Conservation (phyloP, 2,329 filamentous ascomycete species). For the Trichoderma oligosporum region DNA sequence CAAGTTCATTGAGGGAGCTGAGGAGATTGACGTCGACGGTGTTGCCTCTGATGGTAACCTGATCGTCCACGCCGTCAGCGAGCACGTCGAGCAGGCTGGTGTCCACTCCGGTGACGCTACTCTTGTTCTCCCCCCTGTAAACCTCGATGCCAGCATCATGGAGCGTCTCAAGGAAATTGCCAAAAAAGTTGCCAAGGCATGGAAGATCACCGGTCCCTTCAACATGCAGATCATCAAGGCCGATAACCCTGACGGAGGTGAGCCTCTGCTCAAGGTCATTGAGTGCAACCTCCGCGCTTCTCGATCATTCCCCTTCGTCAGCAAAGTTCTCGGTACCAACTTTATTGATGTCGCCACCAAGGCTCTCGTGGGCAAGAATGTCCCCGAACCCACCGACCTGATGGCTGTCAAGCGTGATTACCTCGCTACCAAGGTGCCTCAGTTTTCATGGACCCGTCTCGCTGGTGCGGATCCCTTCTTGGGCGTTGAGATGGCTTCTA, state of each 20-base stretch:
- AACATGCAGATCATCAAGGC: slow-evolving; percentile 99
- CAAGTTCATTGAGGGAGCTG: slow-evolving; percentile 94
- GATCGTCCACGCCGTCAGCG: slow-evolving; percentile 85
- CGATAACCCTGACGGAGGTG: slow-evolving; percentile 67
- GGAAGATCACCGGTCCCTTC: slow-evolving; percentile 96
- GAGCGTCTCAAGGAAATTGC: slow-evolving; percentile 92
- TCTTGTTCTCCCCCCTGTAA: slow-evolving; percentile 81
- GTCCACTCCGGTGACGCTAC: slow-evolving; percentile 98
- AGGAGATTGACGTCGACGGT: slow-evolving; percentile 95
- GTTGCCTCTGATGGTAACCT: slow-evolving; percentile 84
- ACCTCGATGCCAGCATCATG: slow-evolving; percentile 73
- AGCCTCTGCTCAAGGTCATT: slow-evolving; percentile 85
- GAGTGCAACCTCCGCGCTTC: slow-evolving; percentile 98
- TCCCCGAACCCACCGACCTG: slow-evolving; percentile 79
- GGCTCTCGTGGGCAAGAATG: slow-evolving; percentile 78
- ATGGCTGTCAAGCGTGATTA: slow-evolving; percentile 90
- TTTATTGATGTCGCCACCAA: slow-evolving; percentile 95
- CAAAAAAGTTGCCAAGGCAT: slow-evolving; percentile 91
- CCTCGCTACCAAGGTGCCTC: slow-evolving; percentile 93
- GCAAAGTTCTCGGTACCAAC: slow-evolving; percentile 93
- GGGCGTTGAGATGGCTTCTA: slow-evolving; percentile 95
- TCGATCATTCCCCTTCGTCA: slow-evolving; percentile 96
- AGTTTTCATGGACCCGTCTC: slow-evolving; percentile 98
- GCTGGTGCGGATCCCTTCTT: slow-evolving; percentile 96
- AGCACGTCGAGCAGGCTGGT: slow-evolving; percentile 95